Conservation (phyloP, 2,329 filamentous ascomycete genomes). For the Clonostachys sp. region DNA sequence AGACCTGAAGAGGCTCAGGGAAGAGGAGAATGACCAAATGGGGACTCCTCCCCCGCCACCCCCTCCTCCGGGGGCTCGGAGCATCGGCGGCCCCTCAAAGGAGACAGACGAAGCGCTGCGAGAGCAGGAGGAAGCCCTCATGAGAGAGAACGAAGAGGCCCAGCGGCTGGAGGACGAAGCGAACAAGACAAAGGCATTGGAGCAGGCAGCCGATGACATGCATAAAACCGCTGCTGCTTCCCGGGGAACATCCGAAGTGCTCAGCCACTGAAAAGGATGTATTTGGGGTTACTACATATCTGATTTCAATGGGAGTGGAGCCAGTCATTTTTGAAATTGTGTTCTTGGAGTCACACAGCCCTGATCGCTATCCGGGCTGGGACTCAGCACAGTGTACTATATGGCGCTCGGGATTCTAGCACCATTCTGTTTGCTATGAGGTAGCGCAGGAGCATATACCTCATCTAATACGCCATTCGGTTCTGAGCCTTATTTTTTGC, state of each 20-base stretch:
- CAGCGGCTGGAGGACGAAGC: conserved; percentile 46
- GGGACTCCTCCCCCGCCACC: conserved; percentile 35
- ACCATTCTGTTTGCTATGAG: too few relatives aligned
- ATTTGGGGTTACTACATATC: too few relatives aligned
- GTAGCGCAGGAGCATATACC: too few relatives aligned
- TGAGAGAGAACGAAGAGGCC: conserved; percentile 50
- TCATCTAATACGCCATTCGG: too few relatives aligned
- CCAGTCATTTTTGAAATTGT: too few relatives aligned
- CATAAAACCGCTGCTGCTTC: conserved; percentile 12
- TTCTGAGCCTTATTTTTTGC: conserved; percentile 1
- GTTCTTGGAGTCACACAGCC: too few relatives aligned
- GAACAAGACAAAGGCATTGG: conserved; percentile 17
- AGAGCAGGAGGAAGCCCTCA: conserved; percentile 44
- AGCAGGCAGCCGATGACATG: conserved; percentile 12
- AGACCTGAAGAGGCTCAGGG: conserved; percentile 46
- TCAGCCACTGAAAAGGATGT: conserved; percentile 5
- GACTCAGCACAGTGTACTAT: too few relatives aligned
- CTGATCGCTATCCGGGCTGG: too few relatives aligned
- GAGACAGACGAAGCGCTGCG: conserved; percentile 38
- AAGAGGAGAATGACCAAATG: conserved; percentile 25
- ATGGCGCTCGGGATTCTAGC: too few relatives aligned
- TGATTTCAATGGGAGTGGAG: too few relatives aligned
- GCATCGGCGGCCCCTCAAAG: conserved; percentile 8
- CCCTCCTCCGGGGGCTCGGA: conserved; percentile 32
- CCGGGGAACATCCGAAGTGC: conserved; percentile 7